These are phyloP conservation scores for Monilinia vaccinii-corymbosi DNA, from an alignment of 2,329 filamentous ascomycete genomes.

Conservation along the genomic window DNA sequence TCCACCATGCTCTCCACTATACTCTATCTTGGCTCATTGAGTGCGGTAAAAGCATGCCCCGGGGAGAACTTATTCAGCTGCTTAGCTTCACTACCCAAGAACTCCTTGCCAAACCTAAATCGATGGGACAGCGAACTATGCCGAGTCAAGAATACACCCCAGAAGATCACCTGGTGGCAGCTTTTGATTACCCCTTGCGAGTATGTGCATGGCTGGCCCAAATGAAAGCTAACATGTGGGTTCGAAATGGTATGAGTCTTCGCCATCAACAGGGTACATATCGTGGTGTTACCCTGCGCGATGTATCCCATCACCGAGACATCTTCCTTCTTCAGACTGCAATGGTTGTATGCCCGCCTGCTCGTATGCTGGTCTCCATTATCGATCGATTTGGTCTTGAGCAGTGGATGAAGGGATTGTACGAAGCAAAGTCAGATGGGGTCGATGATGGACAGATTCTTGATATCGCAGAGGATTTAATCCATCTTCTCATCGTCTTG, in stretches of 20 bases:
- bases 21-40: conserved; percentile 94
- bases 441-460: conserved; percentile 84
- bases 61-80: conserved; percentile 56
- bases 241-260: conserved; percentile 91
- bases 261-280: conserved; percentile 94
- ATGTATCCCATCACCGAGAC: conserved; percentile 90
- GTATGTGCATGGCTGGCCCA: conserved; percentile 96
- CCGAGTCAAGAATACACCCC: conserved; percentile 48
- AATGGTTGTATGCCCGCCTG: conserved; percentile 75
- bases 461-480: conserved; percentile 91
- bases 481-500: conserved; percentile 84
- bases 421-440: conserved; percentile 59
- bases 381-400: conserved; percentile 86
- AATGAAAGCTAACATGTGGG: conserved; percentile 98
- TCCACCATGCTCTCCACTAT: conserved; percentile 95
- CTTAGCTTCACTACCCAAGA: conserved; percentile 65
- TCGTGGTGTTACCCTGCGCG: conserved; percentile 76
- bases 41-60: conserved; percentile 67
- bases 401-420: conserved; percentile 78
- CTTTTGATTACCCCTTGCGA: conserved; percentile 87
- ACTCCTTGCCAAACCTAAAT: conserved; percentile 53
- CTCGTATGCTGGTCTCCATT: conserved; percentile 76
- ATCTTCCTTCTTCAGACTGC: conserved; percentile 90
- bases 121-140: conserved; percentile 49
- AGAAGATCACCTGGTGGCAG: conserved; percentile 75